Base-by-base conservation (phyloP, 1,284 basidiomycete genomes). In the Ustilago hordei region DNA sequence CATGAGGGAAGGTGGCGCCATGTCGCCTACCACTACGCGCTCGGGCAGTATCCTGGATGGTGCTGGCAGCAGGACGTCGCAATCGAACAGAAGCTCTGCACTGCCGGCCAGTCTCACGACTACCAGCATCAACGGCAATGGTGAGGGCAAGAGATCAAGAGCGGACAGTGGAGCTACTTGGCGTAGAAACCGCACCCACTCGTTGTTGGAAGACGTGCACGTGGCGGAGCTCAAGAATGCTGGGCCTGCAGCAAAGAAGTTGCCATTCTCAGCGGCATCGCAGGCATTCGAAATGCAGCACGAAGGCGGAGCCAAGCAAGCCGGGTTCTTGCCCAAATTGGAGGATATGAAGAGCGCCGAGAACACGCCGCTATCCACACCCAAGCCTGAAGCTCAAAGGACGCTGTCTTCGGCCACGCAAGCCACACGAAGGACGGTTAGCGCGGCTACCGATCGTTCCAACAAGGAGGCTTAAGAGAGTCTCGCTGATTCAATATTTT, bases 311-410 rank as follows among this genome's bases (percentile, higher is more conserved):
- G 75, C 54, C 54, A 55, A 64, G 57, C 60, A 77, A 56, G 65
- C 70, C 2, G 69, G 69, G 3, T 59, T 60, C 23, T 32, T 60
- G 38, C 74, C 78, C 13, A 55, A 55, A 61, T 43, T 80, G 65
- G 71, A 71, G 41, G 50, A 69, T n/a, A 80, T 80, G 78, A 67
- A 64, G 75, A 73, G 75, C 35, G 78, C 78, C 31, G 78, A 80
- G 45, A 69, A 69, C 35, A 80, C 78, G 45, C 78, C 78, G 8
- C 72, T 72, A 12, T 57, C 72, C 0, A 78, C 72, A 23, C 76
- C 76, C 19, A 61, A 53, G 52, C 48, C 61, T 35, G 72, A 75
- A 34, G 58, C 61, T 13, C 58, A 50, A 35, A 63, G 55, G 61
- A 61, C 43, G 28, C 48, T 50, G 3, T 50, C 57, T 8, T 60